These are phyloP conservation scores for Tulasnella sp. DNA, from an alignment of 768 basidiomycete genomes.

Conservation along the genomic window DNA sequence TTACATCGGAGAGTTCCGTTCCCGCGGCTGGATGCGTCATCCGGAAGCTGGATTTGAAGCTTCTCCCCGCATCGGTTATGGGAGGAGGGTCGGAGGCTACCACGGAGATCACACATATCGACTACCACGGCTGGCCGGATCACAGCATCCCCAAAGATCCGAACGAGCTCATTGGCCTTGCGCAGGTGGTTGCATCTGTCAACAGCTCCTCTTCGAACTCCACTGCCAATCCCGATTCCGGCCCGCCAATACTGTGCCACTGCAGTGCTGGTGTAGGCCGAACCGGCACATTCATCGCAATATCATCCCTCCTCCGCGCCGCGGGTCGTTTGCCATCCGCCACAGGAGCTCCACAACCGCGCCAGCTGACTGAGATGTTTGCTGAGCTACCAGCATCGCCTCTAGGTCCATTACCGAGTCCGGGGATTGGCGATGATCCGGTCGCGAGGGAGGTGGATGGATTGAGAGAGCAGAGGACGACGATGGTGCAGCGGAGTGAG, in stretches of 20 bases:
- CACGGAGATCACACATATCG: conserved; percentile 48
- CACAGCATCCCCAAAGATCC: conserved; percentile 54
- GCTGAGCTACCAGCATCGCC: conserved; percentile 31
- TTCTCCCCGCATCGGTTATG: conserved; percentile 2
- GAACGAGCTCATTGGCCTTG: conserved; percentile 1
- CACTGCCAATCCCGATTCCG: conserved; percentile 34
- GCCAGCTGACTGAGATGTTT: conserved; percentile 17
- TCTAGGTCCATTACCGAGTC: conserved; percentile 46
- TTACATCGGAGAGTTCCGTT: conserved; percentile 37
- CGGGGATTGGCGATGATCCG: conserved; percentile 35
- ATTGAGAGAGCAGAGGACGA: conserved; percentile 66
- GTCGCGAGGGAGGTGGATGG: conserved; percentile 64
- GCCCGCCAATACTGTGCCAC: conserved; percentile 54
- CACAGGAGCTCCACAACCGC: conserved; percentile 17
- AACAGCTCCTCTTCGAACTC: neutral
- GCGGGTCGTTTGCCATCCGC: conserved; percentile 24
- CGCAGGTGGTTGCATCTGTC: neutral
- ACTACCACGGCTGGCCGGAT: conserved; percentile 75
- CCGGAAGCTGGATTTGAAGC: conserved; percentile 36
- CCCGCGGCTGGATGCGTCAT: conserved; percentile 48
- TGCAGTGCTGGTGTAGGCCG: conserved; percentile 85
- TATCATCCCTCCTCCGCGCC: conserved; percentile 64
- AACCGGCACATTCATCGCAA: conserved; percentile 74
- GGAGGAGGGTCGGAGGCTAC: too few relatives aligned
- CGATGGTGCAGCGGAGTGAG: conserved; percentile 45